Evolutionary conservation across 306 rosid species (phyloP).

Genomic region (Vigna nakashimae): DNA sequence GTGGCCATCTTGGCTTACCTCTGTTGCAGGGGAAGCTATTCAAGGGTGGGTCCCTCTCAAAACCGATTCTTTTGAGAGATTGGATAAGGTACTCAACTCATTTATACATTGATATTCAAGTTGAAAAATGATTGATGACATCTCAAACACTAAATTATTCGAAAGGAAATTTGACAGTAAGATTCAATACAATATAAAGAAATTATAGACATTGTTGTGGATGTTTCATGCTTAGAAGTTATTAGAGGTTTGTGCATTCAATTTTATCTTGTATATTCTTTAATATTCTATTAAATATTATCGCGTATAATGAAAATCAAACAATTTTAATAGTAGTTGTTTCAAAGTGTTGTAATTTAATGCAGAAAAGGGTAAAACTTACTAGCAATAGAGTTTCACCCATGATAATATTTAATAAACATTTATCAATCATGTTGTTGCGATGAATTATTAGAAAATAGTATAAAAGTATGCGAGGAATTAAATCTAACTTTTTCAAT

Average conservation of each 20-base stretch:
- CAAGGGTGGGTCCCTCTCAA: conserved; percentile 90
- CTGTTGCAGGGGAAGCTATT: conserved; percentile 84
- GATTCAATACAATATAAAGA: no score
- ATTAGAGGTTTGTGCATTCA: no score
- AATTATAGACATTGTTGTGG: no score
- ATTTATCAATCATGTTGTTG: not conserved
- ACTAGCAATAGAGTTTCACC: not conserved
- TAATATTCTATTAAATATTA: no score
- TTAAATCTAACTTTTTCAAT: not conserved
- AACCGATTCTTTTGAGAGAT: conserved; percentile 83
- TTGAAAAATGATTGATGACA: no score
- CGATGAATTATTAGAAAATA: not conserved
- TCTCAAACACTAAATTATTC: no score
- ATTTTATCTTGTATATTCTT: no score
- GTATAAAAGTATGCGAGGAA: not conserved
- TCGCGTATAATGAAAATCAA: no score
- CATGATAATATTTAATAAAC: not conserved
- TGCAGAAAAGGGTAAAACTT: not conserved
- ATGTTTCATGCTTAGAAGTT: no score
- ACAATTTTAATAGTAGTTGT: no score
- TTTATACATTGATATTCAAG: conserved; percentile 7
- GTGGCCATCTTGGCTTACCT: conserved; percentile 95
- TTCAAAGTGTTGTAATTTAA: not conserved
- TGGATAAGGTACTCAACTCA: conserved; percentile 71
- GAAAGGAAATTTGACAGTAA: no score